These are phyloP conservation scores for Vanrija sp. DNA, from an alignment of 1,284 basidiomycete species.

Conservation along the genomic window DNA sequence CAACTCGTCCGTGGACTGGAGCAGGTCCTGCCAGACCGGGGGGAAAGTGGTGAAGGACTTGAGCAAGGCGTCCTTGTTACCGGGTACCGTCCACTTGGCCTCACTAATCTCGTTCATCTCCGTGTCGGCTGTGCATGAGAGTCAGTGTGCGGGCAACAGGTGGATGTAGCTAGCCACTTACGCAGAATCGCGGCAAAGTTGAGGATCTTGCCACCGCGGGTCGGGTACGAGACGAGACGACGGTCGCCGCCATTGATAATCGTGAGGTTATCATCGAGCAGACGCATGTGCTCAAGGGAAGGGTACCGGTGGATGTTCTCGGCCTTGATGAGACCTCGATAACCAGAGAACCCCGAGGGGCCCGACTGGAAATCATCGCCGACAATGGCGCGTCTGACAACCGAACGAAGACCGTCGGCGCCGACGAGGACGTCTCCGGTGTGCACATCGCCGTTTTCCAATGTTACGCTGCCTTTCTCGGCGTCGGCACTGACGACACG, in stretches of 20 bases:
- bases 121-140: slow-evolving; percentile 23
- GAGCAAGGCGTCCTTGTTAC: slow-evolving; percentile 22
- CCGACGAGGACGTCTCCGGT: slow-evolving; percentile 34
- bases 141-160: too few relatives aligned
- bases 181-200: slow-evolving; percentile 33
- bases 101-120: slow-evolving; percentile 26
- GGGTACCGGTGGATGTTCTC: slow-evolving; percentile 17
- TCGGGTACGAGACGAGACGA: slow-evolving; percentile 25
- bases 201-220: slow-evolving; percentile 24
- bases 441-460: slow-evolving; percentile 23
- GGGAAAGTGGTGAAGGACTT: slow-evolving; percentile 28
- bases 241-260: slow-evolving; percentile 24
- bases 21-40: slow-evolving; percentile 13
- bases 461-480: slow-evolving; percentile 21
- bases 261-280: slow-evolving; percentile 9
- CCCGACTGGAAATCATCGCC: slow-evolving; percentile 17
- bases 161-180: too few relatives aligned
- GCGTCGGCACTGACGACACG: slow-evolving; percentile 15
- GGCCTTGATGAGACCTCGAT: slow-evolving; percentile 26
- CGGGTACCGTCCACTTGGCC: slow-evolving; percentile 34
- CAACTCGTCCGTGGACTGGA: background rate
- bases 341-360: slow-evolving; percentile 33
- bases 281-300: slow-evolving; percentile 13
- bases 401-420: slow-evolving; percentile 38
- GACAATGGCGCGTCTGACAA: slow-evolving; percentile 25